Evolutionary conservation across 192 early-diverging fungal genomes (phyloP), one percentile per base, ranked within the genome.

Genomic region (Endogone sp.): DNA sequence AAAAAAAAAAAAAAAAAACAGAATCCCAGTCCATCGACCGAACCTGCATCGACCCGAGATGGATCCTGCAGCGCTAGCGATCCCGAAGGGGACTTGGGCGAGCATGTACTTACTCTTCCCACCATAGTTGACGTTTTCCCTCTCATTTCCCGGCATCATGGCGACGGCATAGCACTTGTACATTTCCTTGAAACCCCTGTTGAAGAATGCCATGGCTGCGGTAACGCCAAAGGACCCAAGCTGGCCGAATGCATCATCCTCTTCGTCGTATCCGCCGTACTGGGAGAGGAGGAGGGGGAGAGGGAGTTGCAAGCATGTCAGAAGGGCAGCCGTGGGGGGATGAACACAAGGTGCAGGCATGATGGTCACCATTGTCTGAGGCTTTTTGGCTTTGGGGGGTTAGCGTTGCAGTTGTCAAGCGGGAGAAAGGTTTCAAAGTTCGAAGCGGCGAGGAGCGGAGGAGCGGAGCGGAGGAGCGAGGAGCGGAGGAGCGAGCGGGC

Each of bases 71-170:
- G 11, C 10, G 71, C 29, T 21, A 23, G 21, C n/a, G n/a, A 16
- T n/a, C 28, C 55, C 31, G 9, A 23, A 27, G 62, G 9, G 62
- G 26, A 57, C 65, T 16, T 3, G 16, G 27, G 16, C 13, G 10
- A 37, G 22, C 21, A 64, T 22, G 24, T 44, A 60, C 77, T 57
- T 84, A 93, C 92, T 91, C 72, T 94, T 94, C 56, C 93, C 93
- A 44, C 93, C 91, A 62, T 83, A 90, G 65, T 91, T 91, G 1
- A 90, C 82, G 49, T 88, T 90, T 21, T 86, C 82, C 65, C 89
- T 76, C 56, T 91, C 91, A 65, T 86, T 89, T 16, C 88, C 87
- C 72, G 78, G 81, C 88, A 92, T 87, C 88, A 92, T 87, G 21
- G 85, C 84, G 3, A 93, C 83, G 54, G 93, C 87, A 71, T 86